A percentile compares a stretch with the other conserved stretches of the same genome.
These are phyloP conservation scores for Suillus subalutaceus DNA, from an alignment of 768 basidiomycete species.

Conservation along the genomic window DNA sequence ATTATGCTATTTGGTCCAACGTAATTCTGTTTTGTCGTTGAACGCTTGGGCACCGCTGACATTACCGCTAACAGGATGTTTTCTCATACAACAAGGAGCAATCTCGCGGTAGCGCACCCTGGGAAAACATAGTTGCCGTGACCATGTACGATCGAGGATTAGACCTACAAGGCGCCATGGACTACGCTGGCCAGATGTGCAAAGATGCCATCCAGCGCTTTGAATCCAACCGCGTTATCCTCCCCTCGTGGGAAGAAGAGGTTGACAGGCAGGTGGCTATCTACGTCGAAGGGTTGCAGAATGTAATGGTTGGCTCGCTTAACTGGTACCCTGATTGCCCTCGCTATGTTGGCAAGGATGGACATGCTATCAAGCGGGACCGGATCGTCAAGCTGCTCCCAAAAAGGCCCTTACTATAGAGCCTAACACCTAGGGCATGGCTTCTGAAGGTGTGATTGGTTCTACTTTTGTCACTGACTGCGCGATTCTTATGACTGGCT, in stretches of 20 bases:
- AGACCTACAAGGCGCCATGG: slow-evolving; percentile 61
- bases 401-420: slow-evolving; percentile 22
- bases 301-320: slow-evolving; percentile 73
- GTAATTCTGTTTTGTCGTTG: slow-evolving; percentile 9
- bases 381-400: slow-evolving; percentile 56
- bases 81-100: slow-evolving; percentile 79
- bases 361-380: slow-evolving; percentile 50
- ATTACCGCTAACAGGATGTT: slow-evolving; percentile 51
- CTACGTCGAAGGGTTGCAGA: slow-evolving; percentile 65
- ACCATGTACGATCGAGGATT: slow-evolving; percentile 51
- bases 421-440: no score
- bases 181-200: slow-evolving; percentile 51
- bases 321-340: slow-evolving; percentile 74
- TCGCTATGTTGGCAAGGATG: slow-evolving; percentile 43
- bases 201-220: slow-evolving; percentile 55
- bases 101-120: slow-evolving; percentile 62
- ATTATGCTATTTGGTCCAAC: no score
- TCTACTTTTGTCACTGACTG: no score
- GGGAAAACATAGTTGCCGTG: slow-evolving; percentile 46
- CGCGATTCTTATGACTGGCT: no score
- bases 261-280: slow-evolving; percentile 57
- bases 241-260: slow-evolving; percentile 66
- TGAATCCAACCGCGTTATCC: slow-evolving; percentile 42
- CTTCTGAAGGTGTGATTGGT: no score
- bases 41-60: background rate